A percentile compares a stretch with the other conserved stretches of the same genome.
phyloP scores from a whole-genome alignment of 2,329 filamentous ascomycete genomes.

The Aspergillus sp. region DNA sequence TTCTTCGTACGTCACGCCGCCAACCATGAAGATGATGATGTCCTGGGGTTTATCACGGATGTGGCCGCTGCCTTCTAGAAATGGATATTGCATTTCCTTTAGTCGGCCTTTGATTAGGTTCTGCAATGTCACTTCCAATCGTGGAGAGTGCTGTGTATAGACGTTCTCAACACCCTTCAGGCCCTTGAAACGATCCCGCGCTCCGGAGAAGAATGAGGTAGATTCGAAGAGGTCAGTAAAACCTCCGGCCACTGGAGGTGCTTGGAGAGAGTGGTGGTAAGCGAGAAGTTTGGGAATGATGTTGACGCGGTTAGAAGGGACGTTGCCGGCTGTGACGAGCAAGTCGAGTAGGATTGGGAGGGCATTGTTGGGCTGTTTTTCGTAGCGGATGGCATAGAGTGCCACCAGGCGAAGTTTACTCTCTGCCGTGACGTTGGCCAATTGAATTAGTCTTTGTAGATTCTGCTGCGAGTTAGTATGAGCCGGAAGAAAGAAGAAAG shows the following conservation, averaged over 20 bases:
- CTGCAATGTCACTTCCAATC: slow-evolving; percentile 79
- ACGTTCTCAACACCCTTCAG: slow-evolving; percentile 98
- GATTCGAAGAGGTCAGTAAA: slow-evolving; percentile 91
- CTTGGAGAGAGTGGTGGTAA: slow-evolving; percentile 82
- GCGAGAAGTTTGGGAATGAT: slow-evolving; percentile 73
- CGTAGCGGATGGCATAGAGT: slow-evolving; percentile 90
- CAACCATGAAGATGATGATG: slow-evolving; percentile 88
- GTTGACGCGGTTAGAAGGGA: slow-evolving; percentile 67
- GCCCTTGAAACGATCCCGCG: slow-evolving; percentile 82
- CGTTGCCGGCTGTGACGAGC: slow-evolving; percentile 72
- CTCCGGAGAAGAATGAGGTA: slow-evolving; percentile 81
- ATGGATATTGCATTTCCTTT: slow-evolving; percentile 82
- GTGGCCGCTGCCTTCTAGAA: slow-evolving; percentile 78
- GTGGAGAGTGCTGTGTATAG: slow-evolving; percentile 92
- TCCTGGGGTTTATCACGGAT: slow-evolving; percentile 96
- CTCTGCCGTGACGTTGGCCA: slow-evolving; percentile 66
- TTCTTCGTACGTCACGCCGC: slow-evolving; percentile 92
- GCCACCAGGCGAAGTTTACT: slow-evolving; percentile 87
- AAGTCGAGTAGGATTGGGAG: slow-evolving; percentile 81
- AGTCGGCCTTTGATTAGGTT: slow-evolving; percentile 88
- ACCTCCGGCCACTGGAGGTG: slow-evolving; percentile 65
- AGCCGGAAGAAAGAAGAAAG: background rate
- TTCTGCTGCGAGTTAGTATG: slow-evolving; percentile 45
- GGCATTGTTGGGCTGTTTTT: slow-evolving; percentile 76
- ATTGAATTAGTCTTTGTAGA: slow-evolving; percentile 78